Base-by-base conservation (phyloP, 208 protist genomes). In the Wallacemonas sp. region DNA sequence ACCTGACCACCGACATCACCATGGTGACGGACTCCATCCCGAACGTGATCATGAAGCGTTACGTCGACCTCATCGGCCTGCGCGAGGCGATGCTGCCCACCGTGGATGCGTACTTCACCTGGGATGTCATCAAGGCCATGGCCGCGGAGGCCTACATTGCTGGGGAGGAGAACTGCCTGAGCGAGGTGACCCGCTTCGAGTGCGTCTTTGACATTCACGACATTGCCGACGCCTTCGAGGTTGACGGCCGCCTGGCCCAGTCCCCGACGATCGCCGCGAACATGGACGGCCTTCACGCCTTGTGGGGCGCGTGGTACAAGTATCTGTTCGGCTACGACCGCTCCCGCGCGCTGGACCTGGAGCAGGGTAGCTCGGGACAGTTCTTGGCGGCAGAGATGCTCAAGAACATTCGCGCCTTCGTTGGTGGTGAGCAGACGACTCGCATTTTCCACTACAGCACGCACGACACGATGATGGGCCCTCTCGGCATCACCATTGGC, bases 171-270 rank as follows among this genome's bases (percentile, higher is more conserved):
- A 37, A 34, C 30, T 89, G 82, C 68, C 26, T 36, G 19, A 52
- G 75, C 38, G 67, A 70, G 57, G 24, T 30, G 32, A 15, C 27
- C 19, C 73, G 81, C 45, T 53, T 39, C 30, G 15, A 63, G n/a
- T 89, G 79, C 30, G 72, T 64, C 6, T 38, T 70, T 33, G 33
- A 57, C 15, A 57, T 88, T 24, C 75, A 73, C 68, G 81, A 88
- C 38, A 73, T 88, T 37, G 75, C 74, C 41, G 65, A 59, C 26
- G 73, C 70, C 61, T 85, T 79, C 53, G 63, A 73, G 9, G 74
- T 57, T 32, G 50, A 57, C 22, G 50, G 50, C 50, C 50, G 50
- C 50, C 50, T 57, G 19, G 50, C 50, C 3, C 3, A 57, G 29
- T 57, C 30, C n/a, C 50, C 50, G 29, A n/a, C 17, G 17, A 38